phyloP scores from a whole-genome alignment of 352 stramenopile genomes.

The Thalassiosira exigua region DNA sequence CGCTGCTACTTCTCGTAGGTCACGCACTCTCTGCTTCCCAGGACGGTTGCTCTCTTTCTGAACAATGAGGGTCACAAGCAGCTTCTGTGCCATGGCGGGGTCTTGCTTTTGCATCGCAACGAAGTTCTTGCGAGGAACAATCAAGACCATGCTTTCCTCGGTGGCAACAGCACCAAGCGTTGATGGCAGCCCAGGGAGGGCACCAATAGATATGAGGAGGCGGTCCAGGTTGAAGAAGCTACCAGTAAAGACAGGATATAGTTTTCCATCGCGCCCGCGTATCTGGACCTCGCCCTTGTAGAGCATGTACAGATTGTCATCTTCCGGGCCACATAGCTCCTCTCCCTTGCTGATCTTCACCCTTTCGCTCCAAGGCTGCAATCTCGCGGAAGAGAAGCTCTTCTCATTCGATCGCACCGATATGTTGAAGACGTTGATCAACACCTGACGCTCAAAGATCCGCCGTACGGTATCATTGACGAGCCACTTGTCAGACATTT shows the following conservation, averaged over 20 bases:
- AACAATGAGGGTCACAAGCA: conserved; percentile 13
- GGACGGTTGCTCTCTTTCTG: conserved; percentile 16
- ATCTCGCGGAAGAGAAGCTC: conserved; percentile 8
- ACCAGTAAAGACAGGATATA: conserved; percentile 5
- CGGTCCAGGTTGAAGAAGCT: conserved; percentile 30
- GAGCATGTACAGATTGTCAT: conserved; percentile 25
- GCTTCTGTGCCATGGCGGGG: conserved; percentile 9
- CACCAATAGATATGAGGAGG: conserved; percentile 9
- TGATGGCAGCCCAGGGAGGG: neutral
- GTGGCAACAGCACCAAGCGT: conserved; percentile 14
- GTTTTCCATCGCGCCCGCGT: conserved; percentile 1
- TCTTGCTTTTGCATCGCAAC: conserved; percentile 8
- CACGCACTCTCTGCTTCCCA: neutral
- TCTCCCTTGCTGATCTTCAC: neutral
- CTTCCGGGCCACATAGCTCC: conserved; percentile 7
- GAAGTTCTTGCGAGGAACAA: conserved; percentile 10
- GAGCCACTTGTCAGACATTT: conserved; percentile 14
- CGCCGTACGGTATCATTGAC: conserved; percentile 14
- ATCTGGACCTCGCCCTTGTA: conserved; percentile 13
- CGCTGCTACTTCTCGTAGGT: neutral
- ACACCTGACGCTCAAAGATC: conserved; percentile 17
- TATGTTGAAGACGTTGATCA: conserved; percentile 23
- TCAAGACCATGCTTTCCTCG: conserved; percentile 10
- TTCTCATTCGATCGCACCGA: conserved; percentile 15
- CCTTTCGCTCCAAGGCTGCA: conserved; percentile 10